Evolutionary conservation across 805 yeast species (phyloP).

Genomic region (Wickerhamiella sorbophila): DNA sequence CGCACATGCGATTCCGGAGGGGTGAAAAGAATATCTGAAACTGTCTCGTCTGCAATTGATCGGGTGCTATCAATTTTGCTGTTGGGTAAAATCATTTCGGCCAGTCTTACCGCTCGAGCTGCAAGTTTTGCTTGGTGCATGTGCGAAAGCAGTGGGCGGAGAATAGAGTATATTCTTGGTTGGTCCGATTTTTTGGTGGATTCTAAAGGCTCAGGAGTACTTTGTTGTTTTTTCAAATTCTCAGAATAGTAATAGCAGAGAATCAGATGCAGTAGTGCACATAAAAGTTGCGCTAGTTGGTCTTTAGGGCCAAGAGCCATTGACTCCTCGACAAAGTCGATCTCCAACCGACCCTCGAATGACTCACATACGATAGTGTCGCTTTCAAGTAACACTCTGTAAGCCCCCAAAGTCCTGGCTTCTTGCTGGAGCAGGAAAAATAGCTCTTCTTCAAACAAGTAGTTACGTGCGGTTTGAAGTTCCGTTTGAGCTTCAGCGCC

Average conservation of each 20-base stretch:
- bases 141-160: constrained; percentile 25
- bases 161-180: constrained; percentile 10
- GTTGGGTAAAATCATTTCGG: constrained; percentile 15
- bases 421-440: constrained; percentile 67
- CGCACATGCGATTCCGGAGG: constrained; percentile 1
- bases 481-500: constrained; percentile 22
- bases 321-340: constrained; percentile 41
- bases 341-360: constrained; percentile 51
- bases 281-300: constrained; percentile 40
- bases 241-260: constrained; percentile 43
- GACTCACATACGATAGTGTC: constrained; percentile 53
- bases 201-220: constrained; percentile 19
- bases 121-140: constrained; percentile 17
- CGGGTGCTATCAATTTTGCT: not conserved
- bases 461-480: constrained; percentile 53
- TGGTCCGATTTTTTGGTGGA: constrained; percentile 9
- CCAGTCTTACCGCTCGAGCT: constrained; percentile 11
- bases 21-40: not conserved
- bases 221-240: constrained; percentile 28
- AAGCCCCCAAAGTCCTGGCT: constrained; percentile 51
- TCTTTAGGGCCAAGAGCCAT: constrained; percentile 25
- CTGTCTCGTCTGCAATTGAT: not conserved
- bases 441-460: constrained; percentile 78
- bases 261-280: constrained; percentile 41
- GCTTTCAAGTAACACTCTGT: constrained; percentile 52